Percentiles rank a stretch among this genome's conserved stretches.
phyloP scores from a whole-genome alignment of 441 rosid genomes.

The Erysimum cheiri region DNA sequence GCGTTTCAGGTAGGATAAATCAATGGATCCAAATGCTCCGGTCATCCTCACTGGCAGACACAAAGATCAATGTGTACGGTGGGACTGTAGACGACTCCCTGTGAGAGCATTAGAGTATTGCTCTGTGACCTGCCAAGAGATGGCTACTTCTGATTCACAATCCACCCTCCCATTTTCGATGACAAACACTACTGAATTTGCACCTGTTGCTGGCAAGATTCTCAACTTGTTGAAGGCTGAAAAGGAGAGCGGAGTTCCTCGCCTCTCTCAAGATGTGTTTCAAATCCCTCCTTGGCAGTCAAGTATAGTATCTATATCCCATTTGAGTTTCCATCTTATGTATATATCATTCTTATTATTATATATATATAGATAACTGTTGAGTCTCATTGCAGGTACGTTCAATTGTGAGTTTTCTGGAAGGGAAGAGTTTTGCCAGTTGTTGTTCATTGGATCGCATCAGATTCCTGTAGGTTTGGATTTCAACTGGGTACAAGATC shows the following conservation, averaged over 20 bases:
- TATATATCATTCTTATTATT: not conserved
- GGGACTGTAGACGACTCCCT: not conserved
- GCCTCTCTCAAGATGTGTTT: not conserved
- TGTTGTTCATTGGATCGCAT: not conserved
- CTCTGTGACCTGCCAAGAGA: not conserved
- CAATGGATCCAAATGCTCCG: too few relatives aligned
- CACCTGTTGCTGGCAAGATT: too few relatives aligned
- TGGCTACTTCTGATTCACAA: not conserved
- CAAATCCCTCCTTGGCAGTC: not conserved
- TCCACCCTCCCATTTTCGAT: not conserved
- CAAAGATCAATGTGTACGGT: not conserved
- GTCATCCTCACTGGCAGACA: not conserved
- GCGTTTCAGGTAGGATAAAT: too few relatives aligned
- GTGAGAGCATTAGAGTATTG: not conserved
- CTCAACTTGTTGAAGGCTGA: not conserved
- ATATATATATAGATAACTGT: too few relatives aligned
- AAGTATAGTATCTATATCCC: not conserved
- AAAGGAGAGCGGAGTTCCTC: not conserved
- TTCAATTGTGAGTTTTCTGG: not conserved
- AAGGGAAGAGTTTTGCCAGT: not conserved
- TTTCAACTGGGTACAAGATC: not conserved
- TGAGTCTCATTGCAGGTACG: not conserved
- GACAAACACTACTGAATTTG: not conserved
- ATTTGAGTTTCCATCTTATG: not conserved
- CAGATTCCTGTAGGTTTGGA: not conserved